A percentile compares a stretch with the other conserved stretches of the same genome.
Conservation (phyloP, 176 grass and related monocot species). For the Thinopyrum elongatum region DNA sequence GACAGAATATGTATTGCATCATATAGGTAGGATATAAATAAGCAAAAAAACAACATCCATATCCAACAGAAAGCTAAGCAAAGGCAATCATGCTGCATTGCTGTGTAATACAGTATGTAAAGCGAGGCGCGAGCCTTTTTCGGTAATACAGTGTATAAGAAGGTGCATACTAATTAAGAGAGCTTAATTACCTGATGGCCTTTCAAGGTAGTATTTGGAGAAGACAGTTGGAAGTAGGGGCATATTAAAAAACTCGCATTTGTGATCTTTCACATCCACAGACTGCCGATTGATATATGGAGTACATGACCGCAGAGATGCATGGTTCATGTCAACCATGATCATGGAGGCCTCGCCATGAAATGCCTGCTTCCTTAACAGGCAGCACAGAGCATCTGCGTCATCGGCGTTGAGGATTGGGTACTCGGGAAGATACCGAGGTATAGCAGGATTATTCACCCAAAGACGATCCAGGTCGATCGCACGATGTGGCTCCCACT, state of each 20-base stretch:
- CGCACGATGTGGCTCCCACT: too few relatives aligned
- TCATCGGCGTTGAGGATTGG: too few relatives aligned
- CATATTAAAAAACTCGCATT: neutral
- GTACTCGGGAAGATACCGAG: too few relatives aligned
- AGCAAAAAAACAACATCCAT: neutral
- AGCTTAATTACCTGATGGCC: neutral
- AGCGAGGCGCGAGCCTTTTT: neutral
- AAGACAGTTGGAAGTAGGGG: too few relatives aligned
- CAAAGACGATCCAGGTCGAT: too few relatives aligned
- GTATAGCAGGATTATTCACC: too few relatives aligned
- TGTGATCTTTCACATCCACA: neutral
- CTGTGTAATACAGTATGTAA: neutral
- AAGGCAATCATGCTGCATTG: neutral
- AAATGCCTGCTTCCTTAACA: too few relatives aligned
- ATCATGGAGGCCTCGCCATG: too few relatives aligned
- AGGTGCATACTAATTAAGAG: neutral
- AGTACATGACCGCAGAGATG: neutral
- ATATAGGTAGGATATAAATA: neutral
- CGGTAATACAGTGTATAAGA: neutral
- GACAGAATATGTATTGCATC: neutral
- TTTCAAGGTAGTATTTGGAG: too few relatives aligned
- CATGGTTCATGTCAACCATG: too few relatives aligned
- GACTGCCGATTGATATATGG: neutral
- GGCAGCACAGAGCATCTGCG: too few relatives aligned
- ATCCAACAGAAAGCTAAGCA: neutral